phyloP scores from a whole-genome alignment of 106 monocot species.

The Dioscorea alata region DNA sequence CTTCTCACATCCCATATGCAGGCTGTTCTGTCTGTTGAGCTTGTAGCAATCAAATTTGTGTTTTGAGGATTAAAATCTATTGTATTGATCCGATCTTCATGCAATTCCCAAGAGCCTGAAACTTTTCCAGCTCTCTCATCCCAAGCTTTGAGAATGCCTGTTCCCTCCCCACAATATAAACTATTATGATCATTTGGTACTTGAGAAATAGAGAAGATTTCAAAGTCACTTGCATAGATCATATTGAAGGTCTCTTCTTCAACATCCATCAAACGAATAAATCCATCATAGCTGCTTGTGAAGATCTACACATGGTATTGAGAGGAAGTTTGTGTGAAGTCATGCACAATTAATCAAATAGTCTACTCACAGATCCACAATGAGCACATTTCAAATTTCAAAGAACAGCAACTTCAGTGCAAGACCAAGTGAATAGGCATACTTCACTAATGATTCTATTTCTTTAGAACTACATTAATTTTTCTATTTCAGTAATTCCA shows the following conservation, averaged over 20 bases:
- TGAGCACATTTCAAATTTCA: too few relatives aligned
- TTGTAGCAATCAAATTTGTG: constrained; percentile 58
- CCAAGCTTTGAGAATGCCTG: constrained; percentile 51
- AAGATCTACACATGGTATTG: constrained; percentile 43
- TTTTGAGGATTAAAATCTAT: constrained; percentile 64
- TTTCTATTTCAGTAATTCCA: too few relatives aligned
- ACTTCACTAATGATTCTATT: too few relatives aligned
- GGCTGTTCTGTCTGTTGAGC: constrained; percentile 67
- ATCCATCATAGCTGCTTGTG: constrained; percentile 77
- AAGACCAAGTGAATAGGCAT: too few relatives aligned
- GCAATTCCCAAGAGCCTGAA: constrained; percentile 44
- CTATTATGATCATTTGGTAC: constrained; percentile 30
- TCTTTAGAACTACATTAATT: too few relatives aligned
- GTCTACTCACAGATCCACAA: too few relatives aligned
- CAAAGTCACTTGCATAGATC: constrained; percentile 36
- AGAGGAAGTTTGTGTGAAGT: neutral
- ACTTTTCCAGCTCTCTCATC: constrained; percentile 68
- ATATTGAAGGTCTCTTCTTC: constrained; percentile 57
- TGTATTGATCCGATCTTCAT: constrained; percentile 62
- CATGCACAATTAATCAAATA: too few relatives aligned
- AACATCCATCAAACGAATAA: constrained; percentile 72
- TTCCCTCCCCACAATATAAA: constrained; percentile 64
- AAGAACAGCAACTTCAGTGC: too few relatives aligned
- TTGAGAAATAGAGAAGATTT: constrained; percentile 51
- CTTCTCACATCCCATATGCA: constrained; percentile 85